phyloP scores from a whole-genome alignment of 2,329 filamentous ascomycete species.

The Aspergillus sp. region DNA sequence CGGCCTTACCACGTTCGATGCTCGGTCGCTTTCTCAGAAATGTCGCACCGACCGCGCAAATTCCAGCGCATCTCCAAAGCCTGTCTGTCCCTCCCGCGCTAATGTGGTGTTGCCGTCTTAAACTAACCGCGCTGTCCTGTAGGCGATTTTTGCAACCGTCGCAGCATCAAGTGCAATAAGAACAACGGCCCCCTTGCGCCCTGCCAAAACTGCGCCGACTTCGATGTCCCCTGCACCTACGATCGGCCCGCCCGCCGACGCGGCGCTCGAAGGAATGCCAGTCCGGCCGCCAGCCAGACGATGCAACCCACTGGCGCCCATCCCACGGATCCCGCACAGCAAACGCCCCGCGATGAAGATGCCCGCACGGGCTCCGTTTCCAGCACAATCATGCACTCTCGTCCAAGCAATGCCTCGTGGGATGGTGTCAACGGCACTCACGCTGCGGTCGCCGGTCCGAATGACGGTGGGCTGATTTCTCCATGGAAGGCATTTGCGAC shows the following conservation, averaged over 20 bases:
- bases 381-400: background rate
- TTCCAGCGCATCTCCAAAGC: conserved; percentile 8
- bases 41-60: conserved; percentile 4
- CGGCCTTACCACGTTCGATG: background rate
- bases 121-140: background rate
- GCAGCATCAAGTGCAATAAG: conserved; percentile 7
- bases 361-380: background rate
- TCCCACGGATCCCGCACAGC: background rate
- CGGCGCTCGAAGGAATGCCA: background rate
- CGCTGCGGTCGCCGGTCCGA: background rate
- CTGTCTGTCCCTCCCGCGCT: background rate
- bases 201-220: conserved; percentile 6
- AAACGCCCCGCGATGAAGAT: background rate
- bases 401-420: background rate
- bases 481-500: conserved; percentile 4
- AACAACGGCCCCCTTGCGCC: conserved; percentile 1
- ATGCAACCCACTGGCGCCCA: background rate
- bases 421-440: background rate
- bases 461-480: background rate
- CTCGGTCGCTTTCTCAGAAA: background rate
- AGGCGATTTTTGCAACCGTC: conserved; percentile 6
- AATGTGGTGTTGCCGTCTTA: background rate
- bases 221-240: conserved; percentile 1
- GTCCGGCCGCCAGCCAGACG: background rate
- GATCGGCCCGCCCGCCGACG: background rate